Conservation (phyloP, 257 asterid genomes). For the Agastache rugosa region DNA sequence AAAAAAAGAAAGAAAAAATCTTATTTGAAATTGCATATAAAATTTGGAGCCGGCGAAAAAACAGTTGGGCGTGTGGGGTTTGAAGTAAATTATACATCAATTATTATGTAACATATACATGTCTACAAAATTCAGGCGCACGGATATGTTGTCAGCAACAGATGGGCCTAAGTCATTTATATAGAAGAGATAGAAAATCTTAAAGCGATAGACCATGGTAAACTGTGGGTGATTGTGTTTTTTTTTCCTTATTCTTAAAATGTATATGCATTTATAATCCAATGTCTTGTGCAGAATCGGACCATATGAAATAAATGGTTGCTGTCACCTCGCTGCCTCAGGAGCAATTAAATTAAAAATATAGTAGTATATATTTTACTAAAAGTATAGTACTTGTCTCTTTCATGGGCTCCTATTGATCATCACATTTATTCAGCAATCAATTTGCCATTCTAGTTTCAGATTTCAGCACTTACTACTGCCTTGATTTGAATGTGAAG, state of each 20-base stretch:
- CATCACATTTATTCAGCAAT: not conserved
- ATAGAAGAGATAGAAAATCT: constrained; percentile 3
- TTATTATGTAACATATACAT: not conserved
- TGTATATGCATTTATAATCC: constrained; percentile 16
- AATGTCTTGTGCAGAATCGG: constrained; percentile 23
- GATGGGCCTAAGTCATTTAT: constrained; percentile 26
- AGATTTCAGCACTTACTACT: not conserved
- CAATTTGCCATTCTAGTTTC: not conserved
- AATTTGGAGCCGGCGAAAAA: not conserved
- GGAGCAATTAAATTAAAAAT: too few species aligned
- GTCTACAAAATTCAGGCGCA: not conserved
- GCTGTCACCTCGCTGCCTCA: constrained; percentile 13
- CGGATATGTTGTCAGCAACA: constrained; percentile 25
- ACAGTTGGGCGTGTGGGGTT: not conserved
- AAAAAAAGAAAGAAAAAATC: not conserved
- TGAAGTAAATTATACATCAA: constrained; percentile 8
- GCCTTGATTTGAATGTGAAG: not conserved
- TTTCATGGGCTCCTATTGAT: not conserved
- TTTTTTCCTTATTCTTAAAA: not conserved
- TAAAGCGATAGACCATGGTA: not conserved
- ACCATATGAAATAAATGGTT: constrained; percentile 21
- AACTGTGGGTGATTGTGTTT: not conserved
- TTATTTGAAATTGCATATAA: not conserved
- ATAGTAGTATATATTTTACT: too few species aligned
- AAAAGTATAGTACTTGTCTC: not conserved